A percentile compares a stretch with the other conserved stretches of the same genome.
Conservation (phyloP, 306 rosid species). For the Acacia crassicarpa region DNA sequence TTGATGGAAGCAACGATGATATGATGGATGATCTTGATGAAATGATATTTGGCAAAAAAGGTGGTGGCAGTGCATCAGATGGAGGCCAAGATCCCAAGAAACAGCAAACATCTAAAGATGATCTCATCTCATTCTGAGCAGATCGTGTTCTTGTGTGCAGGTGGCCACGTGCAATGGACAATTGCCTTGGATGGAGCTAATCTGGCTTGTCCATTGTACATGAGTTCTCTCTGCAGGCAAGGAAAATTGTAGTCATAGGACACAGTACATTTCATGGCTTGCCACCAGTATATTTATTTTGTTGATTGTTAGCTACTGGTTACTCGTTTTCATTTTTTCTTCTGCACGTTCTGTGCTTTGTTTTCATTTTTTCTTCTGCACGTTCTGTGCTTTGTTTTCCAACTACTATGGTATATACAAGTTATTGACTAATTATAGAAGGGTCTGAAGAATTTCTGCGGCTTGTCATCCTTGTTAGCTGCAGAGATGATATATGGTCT, state of each 20-base stretch:
- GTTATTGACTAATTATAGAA: background rate
- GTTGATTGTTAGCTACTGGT: background rate
- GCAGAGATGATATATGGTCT: background rate
- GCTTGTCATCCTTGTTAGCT: background rate
- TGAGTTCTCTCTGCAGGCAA: background rate
- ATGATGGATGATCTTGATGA: slow-evolving; percentile 99
- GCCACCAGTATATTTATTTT: background rate
- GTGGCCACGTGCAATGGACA: background rate
- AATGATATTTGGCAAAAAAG: slow-evolving; percentile 92
- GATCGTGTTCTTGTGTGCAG: background rate
- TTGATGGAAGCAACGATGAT: slow-evolving; percentile 76
- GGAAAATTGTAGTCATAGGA: background rate
- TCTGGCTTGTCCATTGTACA: background rate
- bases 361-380: background rate
- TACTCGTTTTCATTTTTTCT: background rate
- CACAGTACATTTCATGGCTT: background rate
- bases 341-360: background rate
- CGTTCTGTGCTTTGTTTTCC: background rate
- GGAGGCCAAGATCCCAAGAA: slow-evolving; percentile 70
- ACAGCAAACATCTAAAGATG: slow-evolving; percentile 70
- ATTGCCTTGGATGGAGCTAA: background rate
- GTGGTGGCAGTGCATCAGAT: slow-evolving; percentile 53
- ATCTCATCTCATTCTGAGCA: slow-evolving; percentile 77
- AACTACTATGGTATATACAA: background rate
- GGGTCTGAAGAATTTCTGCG: background rate